Percentiles rank a stretch among this genome's conserved stretches.
Evolutionary conservation across 345 rosid species (phyloP).

Genomic region (Sisymbrium altissimum): DNA sequence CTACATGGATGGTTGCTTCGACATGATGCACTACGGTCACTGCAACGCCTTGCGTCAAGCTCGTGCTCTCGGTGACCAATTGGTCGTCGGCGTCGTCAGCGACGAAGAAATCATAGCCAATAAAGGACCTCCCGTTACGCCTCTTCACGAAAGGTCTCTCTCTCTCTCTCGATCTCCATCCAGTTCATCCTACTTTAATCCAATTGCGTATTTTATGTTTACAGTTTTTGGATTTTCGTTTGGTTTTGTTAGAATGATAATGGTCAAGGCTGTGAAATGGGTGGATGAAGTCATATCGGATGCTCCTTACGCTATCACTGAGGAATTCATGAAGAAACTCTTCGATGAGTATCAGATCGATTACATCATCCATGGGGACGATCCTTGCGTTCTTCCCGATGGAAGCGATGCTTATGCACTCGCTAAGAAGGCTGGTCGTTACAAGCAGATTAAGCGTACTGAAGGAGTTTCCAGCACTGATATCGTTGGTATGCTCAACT

Average conservation of each 20-base stretch:
- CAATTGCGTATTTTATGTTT: neutral
- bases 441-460: conserved; percentile 96
- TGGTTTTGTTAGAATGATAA: conserved; percentile 50
- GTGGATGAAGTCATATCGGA: conserved; percentile 88
- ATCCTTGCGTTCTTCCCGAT: conserved; percentile 94
- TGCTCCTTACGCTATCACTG: conserved; percentile 91
- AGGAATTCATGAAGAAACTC: conserved; percentile 75
- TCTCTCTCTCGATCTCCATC: neutral
- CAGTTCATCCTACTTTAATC: neutral
- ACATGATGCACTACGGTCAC: conserved; percentile 97
- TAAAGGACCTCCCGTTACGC: conserved; percentile 88
- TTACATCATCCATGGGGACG: conserved; percentile 91
- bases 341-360: conserved; percentile 84
- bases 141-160: conserved; percentile 85
- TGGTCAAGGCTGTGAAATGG: conserved; percentile 94
- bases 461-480: conserved; percentile 99
- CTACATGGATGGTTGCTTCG: conserved; percentile 99
- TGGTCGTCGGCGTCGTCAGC: conserved; percentile 88
- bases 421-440: conserved; percentile 86
- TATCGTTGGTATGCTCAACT: conserved; percentile 69
- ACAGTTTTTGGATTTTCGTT: neutral
- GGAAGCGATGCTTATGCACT: conserved; percentile 92
- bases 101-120: conserved; percentile 93
- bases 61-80: conserved; percentile 81
- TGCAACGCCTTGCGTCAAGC: conserved; percentile 92